Base-by-base conservation (phyloP, 106 monocot species). In the Xerophyta viscosa region DNA sequence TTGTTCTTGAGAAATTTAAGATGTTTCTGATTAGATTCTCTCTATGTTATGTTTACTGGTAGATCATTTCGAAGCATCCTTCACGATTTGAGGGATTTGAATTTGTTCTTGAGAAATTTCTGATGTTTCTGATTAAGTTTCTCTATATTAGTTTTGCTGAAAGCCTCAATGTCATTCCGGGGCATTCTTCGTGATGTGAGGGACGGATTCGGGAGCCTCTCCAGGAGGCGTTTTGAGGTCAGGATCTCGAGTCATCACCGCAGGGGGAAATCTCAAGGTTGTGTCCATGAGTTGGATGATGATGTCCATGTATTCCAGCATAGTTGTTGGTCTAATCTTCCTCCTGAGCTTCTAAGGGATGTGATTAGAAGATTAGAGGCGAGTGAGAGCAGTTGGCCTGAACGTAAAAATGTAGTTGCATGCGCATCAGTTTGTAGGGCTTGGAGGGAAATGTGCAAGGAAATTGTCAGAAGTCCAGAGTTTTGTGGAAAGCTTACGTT, bases 91-190 rank as follows among this genome's bases (percentile, higher is more conserved):
- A n/a, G n/a, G n/a, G n/a, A n/a, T n/a, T n/a, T n/a, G n/a, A n/a
- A n/a, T n/a, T n/a, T n/a, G n/a, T n/a, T n/a, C n/a, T n/a, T n/a
- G n/a, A n/a, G n/a, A n/a, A n/a, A n/a, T n/a, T n/a, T n/a, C n/a
- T n/a, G n/a, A n/a, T n/a, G n/a, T n/a, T n/a, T n/a, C n/a, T n/a
- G n/a, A n/a, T n/a, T n/a, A n/a, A n/a, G n/a, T n/a, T n/a, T n/a
- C n/a, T n/a, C n/a, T n/a, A n/a, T n/a, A n/a, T n/a, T n/a, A n/a
- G n/a, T n/a, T n/a, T n/a, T n/a, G n/a, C n/a, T n/a, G n/a, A n/a
- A n/a, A n/a, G n/a, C 39, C 39, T 73, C 72, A 42, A 84, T 84
- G 84, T 84, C 84, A 4, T 79, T 78, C 75, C 71, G 84, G 15
- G 68, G 71, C 62, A 75, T 84, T 63, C 55, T 84, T 18, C 84